Conservation (phyloP, 495 filamentous ascomycete genomes). For the Penicillium riverlandense region DNA sequence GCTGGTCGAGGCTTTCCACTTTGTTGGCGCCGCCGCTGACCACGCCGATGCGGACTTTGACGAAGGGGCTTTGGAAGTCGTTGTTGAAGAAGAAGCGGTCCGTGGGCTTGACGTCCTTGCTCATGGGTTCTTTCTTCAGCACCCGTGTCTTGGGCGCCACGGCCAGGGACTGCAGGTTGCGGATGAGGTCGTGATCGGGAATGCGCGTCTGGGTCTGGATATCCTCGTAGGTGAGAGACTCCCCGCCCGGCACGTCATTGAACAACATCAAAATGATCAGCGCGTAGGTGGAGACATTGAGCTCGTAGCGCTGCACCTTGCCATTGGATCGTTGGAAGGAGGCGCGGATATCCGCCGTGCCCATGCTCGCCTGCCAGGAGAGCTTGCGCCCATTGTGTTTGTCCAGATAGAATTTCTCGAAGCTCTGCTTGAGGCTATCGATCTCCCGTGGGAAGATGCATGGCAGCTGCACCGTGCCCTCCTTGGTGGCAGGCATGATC, state of each 20-base stretch:
- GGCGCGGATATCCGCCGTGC: constrained; percentile 79
- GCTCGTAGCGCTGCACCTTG: constrained; percentile 72
- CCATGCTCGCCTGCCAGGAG: constrained; percentile 77
- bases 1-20: constrained; percentile 77
- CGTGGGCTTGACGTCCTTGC: constrained; percentile 69
- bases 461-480: constrained; percentile 42
- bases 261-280: constrained; percentile 89
- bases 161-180: constrained; percentile 77
- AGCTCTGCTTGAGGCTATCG: constrained; percentile 70
- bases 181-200: constrained; percentile 65
- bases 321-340: constrained; percentile 66
- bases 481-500: constrained; percentile 58
- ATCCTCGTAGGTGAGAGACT: constrained; percentile 71
- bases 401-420: constrained; percentile 82
- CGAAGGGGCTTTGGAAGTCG: constrained; percentile 70
- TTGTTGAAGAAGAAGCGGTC: constrained; percentile 85
- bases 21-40: constrained; percentile 61
- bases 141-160: constrained; percentile 81
- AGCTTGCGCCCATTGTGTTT: constrained; percentile 82
- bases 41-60: constrained; percentile 81
- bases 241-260: constrained; percentile 63
- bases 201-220: constrained; percentile 81
- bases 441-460: constrained; percentile 72
- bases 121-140: constrained; percentile 75
- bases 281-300: constrained; percentile 87